These are phyloP conservation scores for Trichomonascaceae sp. DNA, from an alignment of 1,139 yeast species.

Conservation along the genomic window DNA sequence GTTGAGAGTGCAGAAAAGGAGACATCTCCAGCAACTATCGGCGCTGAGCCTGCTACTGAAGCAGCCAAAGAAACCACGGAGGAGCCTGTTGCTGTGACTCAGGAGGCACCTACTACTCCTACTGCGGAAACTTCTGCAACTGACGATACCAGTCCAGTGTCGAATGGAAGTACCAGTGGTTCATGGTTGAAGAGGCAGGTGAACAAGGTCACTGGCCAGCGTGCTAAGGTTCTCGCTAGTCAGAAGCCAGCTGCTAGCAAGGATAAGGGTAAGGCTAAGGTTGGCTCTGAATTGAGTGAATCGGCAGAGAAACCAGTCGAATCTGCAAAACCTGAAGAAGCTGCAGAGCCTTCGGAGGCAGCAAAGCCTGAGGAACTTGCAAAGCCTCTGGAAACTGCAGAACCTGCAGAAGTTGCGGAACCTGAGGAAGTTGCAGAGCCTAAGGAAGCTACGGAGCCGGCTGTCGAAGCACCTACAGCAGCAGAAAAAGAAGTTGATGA, in stretches of 20 bases:
- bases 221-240: slow-evolving; percentile 11
- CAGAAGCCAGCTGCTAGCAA: neutral
- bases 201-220: slow-evolving; percentile 7
- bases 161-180: slow-evolving; percentile 1
- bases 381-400: slow-evolving; percentile 1
- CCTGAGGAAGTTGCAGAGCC: slow-evolving; percentile 9
- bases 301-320: slow-evolving; percentile 5
- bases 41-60: neutral
- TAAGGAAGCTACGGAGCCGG: slow-evolving; percentile 9
- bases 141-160: slow-evolving; percentile 2
- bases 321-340: slow-evolving; percentile 5
- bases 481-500: neutral
- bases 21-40: neutral
- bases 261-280: slow-evolving; percentile 9
- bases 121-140: slow-evolving; percentile 3
- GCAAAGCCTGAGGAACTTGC: slow-evolving; percentile 3
- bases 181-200: slow-evolving; percentile 12
- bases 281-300: slow-evolving; percentile 6
- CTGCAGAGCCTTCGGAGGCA: slow-evolving; percentile 2
- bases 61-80: too few species aligned
- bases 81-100: neutral
- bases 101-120: slow-evolving; percentile 1
- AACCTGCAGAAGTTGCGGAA: slow-evolving; percentile 1
- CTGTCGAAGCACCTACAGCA: slow-evolving; percentile 10
- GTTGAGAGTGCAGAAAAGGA: slow-evolving; percentile 1